Evolutionary conservation across 306 rosid species (phyloP).

Genomic region (Albizia julibrissin): DNA sequence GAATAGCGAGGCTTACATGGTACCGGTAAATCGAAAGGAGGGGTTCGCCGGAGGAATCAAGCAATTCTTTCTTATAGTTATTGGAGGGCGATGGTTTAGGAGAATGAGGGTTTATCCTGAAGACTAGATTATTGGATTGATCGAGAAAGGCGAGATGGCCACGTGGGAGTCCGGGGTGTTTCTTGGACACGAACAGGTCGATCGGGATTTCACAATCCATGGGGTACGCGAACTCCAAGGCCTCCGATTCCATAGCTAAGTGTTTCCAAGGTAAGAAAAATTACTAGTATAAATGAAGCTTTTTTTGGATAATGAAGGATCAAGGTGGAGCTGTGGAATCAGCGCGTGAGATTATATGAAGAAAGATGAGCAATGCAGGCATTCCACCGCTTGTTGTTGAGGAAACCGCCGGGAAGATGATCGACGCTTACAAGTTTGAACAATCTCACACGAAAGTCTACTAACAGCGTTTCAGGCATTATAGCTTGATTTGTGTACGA

Average conservation of each 20-base stretch:
- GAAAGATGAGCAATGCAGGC: neutral
- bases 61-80: constrained; percentile 40
- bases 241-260: constrained; percentile 37
- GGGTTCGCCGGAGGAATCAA: constrained; percentile 53
- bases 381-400: neutral
- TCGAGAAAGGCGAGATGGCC: constrained; percentile 62
- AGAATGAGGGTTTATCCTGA: constrained; percentile 51
- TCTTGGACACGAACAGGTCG: constrained; percentile 78
- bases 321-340: neutral
- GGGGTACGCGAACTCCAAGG: constrained; percentile 31
- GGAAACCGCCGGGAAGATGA: neutral
- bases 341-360: neutral
- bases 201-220: constrained; percentile 52
- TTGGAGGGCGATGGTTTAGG: constrained; percentile 39
- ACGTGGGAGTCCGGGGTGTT: constrained; percentile 50
- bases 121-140: constrained; percentile 46
- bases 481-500: no score
- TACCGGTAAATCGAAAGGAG: constrained; percentile 53
- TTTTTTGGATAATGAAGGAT: neutral
- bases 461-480: neutral
- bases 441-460: neutral
- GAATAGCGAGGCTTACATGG: constrained; percentile 43
- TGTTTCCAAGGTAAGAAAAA: neutral
- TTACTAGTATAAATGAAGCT: neutral
- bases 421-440: neutral